Conservation (phyloP, 345 rosid species). For the Corchorus olitorius region DNA sequence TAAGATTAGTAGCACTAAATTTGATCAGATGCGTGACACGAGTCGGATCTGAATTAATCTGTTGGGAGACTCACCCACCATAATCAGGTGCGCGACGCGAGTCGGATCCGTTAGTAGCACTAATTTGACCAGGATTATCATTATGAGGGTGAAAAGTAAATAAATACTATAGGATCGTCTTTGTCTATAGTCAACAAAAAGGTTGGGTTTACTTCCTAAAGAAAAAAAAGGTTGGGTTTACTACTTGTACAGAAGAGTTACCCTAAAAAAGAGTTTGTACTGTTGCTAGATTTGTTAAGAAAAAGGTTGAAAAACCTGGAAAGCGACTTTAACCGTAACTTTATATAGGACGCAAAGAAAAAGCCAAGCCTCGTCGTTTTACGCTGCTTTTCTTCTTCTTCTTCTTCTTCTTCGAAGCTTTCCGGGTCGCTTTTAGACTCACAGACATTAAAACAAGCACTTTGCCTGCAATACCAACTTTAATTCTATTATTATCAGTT, state of each 20-base stretch:
- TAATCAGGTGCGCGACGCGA: no score
- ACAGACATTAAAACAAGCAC: conserved; percentile 45
- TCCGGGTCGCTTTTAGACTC: conserved; percentile 31
- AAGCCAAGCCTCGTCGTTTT: background rate
- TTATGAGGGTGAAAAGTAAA: no score
- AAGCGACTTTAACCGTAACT: background rate
- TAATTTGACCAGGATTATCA: no score
- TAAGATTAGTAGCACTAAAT: no score
- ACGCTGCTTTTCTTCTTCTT: background rate
- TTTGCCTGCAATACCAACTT: conserved; percentile 30
- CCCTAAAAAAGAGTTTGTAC: background rate
- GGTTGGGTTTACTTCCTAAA: no score
- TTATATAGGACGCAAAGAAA: background rate
- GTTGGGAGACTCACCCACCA: no score
- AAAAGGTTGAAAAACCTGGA: conserved; percentile 2
- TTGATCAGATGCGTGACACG: no score
- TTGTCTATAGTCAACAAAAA: no score
- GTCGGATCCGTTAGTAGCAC: no score
- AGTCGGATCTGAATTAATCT: no score
- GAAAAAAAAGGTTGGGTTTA: background rate
- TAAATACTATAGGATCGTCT: no score
- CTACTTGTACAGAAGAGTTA: background rate
- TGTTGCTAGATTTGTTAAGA: background rate
- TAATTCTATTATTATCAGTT: background rate
- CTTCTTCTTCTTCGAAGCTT: background rate